Evolutionary conservation across 75 land plant species (phyloP).

Genomic region (Gnetum montanum): DNA sequence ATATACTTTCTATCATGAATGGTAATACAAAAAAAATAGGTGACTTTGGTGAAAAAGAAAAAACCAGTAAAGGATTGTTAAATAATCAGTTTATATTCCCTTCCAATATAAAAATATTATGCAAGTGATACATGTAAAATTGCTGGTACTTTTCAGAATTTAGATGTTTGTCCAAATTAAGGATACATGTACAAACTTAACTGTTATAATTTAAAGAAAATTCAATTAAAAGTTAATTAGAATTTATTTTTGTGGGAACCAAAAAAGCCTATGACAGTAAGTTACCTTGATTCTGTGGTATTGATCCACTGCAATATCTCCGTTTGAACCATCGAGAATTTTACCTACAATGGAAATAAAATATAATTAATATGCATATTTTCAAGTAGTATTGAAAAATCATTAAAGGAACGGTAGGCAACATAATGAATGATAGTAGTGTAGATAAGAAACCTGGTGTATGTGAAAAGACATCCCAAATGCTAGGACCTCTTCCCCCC

Average conservation of each 20-base stretch:
- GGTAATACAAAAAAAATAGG: no score
- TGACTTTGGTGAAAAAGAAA: no score
- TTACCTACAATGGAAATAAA: conserved; percentile 26
- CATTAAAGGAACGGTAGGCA: no score
- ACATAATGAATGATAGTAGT: neutral
- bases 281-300: conserved; percentile 60
- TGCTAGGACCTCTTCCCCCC: conserved; percentile 69
- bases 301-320: conserved; percentile 72
- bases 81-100: no score
- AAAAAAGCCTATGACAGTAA: neutral
- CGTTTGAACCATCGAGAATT: conserved; percentile 64
- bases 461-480: conserved; percentile 72
- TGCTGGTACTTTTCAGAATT: no score
- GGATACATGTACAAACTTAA: no score
- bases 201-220: no score
- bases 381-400: neutral
- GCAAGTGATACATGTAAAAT: no score
- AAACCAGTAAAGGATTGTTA: no score
- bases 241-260: neutral
- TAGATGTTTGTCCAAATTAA: no score
- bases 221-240: neutral
- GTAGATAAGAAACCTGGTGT: conserved; percentile 28
- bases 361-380: neutral
- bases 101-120: no score
- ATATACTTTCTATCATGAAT: no score